Conservation (phyloP, 108 stramenopile species). For the Discostella pseudostelligera region DNA sequence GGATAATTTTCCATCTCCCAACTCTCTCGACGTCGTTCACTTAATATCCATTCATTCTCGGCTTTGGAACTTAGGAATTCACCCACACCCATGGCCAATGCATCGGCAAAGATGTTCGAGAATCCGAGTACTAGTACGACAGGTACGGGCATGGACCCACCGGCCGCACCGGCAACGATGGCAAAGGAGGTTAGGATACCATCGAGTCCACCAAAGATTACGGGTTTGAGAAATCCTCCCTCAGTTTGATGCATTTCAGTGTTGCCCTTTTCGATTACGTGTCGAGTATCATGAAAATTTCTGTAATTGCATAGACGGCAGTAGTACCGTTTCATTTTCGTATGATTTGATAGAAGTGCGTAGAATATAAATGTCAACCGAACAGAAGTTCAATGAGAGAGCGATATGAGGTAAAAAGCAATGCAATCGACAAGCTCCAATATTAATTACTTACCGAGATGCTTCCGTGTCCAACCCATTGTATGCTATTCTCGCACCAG, state of each 20-base stretch:
- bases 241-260: constrained; percentile 73
- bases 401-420: too few species aligned
- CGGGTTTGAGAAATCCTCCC: constrained; percentile 80
- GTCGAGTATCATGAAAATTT: constrained; percentile 63
- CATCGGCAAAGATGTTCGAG: constrained; percentile 96
- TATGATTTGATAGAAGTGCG: background rate
- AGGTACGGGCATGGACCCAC: constrained; percentile 72
- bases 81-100: constrained; percentile 96
- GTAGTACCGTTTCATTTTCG: too few species aligned
- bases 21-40: constrained; percentile 85
- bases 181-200: constrained; percentile 97
- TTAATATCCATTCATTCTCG: constrained; percentile 92
- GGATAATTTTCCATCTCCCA: constrained; percentile 97
- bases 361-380: background rate
- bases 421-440: too few species aligned
- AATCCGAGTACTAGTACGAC: constrained; percentile 97
- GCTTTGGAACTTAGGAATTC: constrained; percentile 97
- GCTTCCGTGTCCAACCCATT: constrained; percentile 60
- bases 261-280: constrained; percentile 30
- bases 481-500: constrained; percentile 66
- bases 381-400: background rate
- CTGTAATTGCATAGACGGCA: constrained; percentile 9
- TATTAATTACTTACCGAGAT: constrained; percentile 47
- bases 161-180: constrained; percentile 96
- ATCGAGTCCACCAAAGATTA: constrained; percentile 98